Evolutionary conservation across 139 green algal species (phyloP).

Genomic region (Monoraphidium neglectum): DNA sequence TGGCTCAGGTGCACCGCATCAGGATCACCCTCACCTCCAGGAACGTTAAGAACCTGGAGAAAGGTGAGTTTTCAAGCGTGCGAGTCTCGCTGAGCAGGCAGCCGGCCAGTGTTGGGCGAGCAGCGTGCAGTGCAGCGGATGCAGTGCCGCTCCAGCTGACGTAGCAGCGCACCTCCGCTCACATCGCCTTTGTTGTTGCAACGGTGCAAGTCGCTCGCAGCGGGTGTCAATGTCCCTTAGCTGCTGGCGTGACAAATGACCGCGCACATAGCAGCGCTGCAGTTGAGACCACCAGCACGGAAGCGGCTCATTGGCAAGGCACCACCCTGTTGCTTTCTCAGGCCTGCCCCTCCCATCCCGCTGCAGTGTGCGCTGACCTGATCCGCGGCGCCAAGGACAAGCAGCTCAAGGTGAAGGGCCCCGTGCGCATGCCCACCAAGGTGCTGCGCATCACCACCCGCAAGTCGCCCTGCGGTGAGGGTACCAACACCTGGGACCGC

Average conservation of each 20-base stretch:
- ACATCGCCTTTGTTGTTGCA: too few species aligned
- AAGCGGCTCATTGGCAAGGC: neutral
- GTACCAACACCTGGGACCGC: conserved; percentile 98
- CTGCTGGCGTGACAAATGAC: too few species aligned
- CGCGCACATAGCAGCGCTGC: too few species aligned
- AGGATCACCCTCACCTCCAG: conserved; percentile 98
- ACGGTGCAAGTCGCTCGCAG: too few species aligned
- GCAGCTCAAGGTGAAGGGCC: conserved; percentile 97
- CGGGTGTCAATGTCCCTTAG: too few species aligned
- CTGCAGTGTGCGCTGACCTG: conserved; percentile 94
- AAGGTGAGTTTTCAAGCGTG: too few species aligned
- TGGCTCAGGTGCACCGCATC: conserved; percentile 88
- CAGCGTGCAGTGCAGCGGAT: too few species aligned
- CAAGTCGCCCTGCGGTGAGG: conserved; percentile 98
- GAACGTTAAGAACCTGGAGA: conserved; percentile 98
- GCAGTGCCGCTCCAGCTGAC: too few species aligned
- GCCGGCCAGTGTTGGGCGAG: too few species aligned
- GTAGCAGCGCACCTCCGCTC: too few species aligned
- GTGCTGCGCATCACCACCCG: conserved; percentile 95
- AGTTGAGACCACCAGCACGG: too few species aligned
- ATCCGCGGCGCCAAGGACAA: conserved; percentile 99
- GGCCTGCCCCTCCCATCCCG: neutral
- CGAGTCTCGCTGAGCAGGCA: neutral
- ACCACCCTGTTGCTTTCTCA: neutral
- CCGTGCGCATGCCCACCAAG: conserved; percentile 99